Percentiles rank a stretch among this genome's conserved stretches.
These are phyloP conservation scores for Trichoderma arundinaceum DNA, from an alignment of 2,329 filamentous ascomycete species.

Conservation along the genomic window DNA sequence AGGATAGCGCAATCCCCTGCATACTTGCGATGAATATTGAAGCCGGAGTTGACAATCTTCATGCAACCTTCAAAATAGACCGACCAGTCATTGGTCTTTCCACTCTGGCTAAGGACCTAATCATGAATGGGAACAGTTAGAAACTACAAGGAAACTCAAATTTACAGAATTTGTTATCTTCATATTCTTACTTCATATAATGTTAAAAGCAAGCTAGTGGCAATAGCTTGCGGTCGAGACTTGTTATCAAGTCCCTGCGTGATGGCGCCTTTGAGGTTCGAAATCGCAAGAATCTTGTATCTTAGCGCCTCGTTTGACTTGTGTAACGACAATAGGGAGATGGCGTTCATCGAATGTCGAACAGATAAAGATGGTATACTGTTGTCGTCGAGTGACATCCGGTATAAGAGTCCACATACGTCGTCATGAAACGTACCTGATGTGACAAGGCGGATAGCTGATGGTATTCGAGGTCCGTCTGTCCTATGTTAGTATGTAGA, in stretches of 20 bases:
- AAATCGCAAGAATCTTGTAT: slow-evolving; percentile 26
- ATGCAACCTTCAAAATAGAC: slow-evolving; percentile 29
- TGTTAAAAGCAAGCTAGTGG: slow-evolving; percentile 28
- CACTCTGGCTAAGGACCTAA: slow-evolving; percentile 27
- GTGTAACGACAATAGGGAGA: slow-evolving; percentile 25
- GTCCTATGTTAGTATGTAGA: background rate
- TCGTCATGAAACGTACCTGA: slow-evolving; percentile 22
- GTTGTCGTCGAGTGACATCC: slow-evolving; percentile 29
- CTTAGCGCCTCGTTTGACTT: slow-evolving; percentile 21
- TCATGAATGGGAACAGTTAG: background rate
- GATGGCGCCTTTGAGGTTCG: slow-evolving; percentile 20
- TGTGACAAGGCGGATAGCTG: slow-evolving; percentile 28
- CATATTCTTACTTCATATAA: slow-evolving; percentile 20
- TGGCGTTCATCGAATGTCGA: slow-evolving; percentile 30
- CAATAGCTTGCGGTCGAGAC: slow-evolving; percentile 26
- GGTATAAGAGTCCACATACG: slow-evolving; percentile 24
- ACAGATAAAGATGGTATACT: slow-evolving; percentile 24
- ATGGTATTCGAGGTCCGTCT: slow-evolving; percentile 24
- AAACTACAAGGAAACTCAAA: background rate
- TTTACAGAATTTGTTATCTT: background rate
- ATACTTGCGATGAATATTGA: slow-evolving; percentile 26
- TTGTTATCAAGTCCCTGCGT: slow-evolving; percentile 21
- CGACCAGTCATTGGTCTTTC: slow-evolving; percentile 29
- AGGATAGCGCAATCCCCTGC: slow-evolving; percentile 27
- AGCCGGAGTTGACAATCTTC: slow-evolving; percentile 30